phyloP scores from a whole-genome alignment of 306 rosid genomes.

The Biancaea sappan region DNA sequence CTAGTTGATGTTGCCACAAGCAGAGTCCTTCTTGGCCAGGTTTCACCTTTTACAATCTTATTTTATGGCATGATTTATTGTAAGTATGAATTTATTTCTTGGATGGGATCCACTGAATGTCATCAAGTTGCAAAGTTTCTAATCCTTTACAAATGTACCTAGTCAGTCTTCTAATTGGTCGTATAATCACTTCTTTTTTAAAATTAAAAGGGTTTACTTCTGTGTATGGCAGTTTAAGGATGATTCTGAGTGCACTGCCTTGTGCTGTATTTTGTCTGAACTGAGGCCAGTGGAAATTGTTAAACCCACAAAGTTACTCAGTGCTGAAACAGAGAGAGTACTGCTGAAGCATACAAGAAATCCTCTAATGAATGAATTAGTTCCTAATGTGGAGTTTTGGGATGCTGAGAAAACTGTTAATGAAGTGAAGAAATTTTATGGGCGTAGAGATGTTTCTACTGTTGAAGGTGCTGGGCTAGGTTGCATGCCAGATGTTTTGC shows the following conservation, averaged over 20 bases:
- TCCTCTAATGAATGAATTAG: constrained; percentile 85
- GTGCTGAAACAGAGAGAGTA: constrained; percentile 80
- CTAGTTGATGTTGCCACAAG: constrained; percentile 79
- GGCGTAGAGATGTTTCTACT: constrained; percentile 22
- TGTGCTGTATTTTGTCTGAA: constrained; percentile 86
- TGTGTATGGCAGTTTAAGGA: constrained; percentile 69
- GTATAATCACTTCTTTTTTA: not conserved
- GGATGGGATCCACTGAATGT: constrained; percentile 2
- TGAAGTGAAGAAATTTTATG: constrained; percentile 59
- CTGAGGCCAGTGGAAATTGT: constrained; percentile 92
- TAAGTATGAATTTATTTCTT: constrained; percentile 4
- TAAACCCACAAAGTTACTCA: constrained; percentile 79
- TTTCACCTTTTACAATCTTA: constrained; percentile 37
- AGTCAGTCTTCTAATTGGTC: constrained; percentile 24
- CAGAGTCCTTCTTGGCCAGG: constrained; percentile 92
- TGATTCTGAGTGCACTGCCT: constrained; percentile 79
- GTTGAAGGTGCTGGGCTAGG: constrained; percentile 46
- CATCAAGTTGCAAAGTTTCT: constrained; percentile 8
- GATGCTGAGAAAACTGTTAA: constrained; percentile 67
- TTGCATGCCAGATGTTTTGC: constrained; percentile 70
- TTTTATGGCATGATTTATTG: constrained; percentile 22
- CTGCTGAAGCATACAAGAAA: constrained; percentile 78
- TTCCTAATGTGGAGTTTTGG: constrained; percentile 85
- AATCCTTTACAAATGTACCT: constrained; percentile 7
- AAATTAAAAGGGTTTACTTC: constrained; percentile 21